A percentile compares a stretch with the other conserved stretches of the same genome.
Conservation (phyloP, 2,329 filamentous ascomycete species). For the Didymella pomorum region DNA sequence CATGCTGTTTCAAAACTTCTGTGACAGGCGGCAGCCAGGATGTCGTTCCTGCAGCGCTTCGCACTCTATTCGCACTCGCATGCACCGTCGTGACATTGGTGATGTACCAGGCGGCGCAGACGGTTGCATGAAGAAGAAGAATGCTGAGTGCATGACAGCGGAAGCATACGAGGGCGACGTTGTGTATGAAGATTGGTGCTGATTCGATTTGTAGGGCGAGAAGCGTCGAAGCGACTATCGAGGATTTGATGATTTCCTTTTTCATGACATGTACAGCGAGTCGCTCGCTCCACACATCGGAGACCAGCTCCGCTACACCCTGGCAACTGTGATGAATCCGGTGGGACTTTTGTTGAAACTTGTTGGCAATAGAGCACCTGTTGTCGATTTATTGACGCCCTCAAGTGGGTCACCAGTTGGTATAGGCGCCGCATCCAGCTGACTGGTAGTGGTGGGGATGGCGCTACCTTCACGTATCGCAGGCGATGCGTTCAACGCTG, state of each 20-base stretch:
- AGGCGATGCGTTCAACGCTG: neutral
- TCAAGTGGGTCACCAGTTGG: neutral
- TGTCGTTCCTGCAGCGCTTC: slow-evolving; percentile 20
- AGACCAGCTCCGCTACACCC: slow-evolving; percentile 5
- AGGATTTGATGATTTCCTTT: neutral
- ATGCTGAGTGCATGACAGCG: too few relatives aligned
- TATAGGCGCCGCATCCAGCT: slow-evolving; percentile 10
- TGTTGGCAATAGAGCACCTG: neutral
- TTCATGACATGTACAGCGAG: slow-evolving; percentile 11
- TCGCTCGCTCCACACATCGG: slow-evolving; percentile 8
- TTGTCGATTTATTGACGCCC: slow-evolving; percentile 5
- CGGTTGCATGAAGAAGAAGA: neutral
- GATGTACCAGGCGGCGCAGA: neutral
- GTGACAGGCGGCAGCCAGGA: slow-evolving; percentile 27
- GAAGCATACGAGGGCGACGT: neutral
- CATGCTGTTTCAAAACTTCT: slow-evolving; percentile 35
- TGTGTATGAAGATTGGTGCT: neutral
- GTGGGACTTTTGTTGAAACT: slow-evolving; percentile 9
- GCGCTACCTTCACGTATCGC: neutral
- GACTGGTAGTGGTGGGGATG: slow-evolving; percentile 10
- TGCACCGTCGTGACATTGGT: slow-evolving; percentile 5
- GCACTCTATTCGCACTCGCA: neutral
- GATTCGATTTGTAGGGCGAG: neutral
- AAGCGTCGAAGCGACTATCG: neutral
- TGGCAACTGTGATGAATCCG: slow-evolving; percentile 15